Base-by-base conservation (phyloP, 2,329 filamentous ascomycete genomes). In the Fusarium liriodendri region DNA sequence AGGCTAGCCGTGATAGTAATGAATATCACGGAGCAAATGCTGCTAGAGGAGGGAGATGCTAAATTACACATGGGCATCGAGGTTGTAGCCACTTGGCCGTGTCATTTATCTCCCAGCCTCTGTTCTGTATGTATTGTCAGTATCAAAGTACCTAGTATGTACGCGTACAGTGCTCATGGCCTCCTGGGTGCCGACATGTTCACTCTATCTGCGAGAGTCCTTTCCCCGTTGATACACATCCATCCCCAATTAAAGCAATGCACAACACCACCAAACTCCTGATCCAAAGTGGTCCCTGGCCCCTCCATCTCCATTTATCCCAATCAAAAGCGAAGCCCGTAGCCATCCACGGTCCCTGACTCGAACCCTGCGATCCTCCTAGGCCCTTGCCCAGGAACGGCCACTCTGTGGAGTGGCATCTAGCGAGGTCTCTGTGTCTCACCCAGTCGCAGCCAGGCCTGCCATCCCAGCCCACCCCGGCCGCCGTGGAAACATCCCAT, bases 351-450 rank as follows among this genome's bases (percentile, higher is more conserved):
- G 69, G 69, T 73, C 69, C 75, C 77, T 78, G 77, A 78, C 77
- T 78, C 77, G 68, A 76, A 69, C 66, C 75, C 73, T 71, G 72
- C 47, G 64, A 62, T 70, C 72, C 60, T 62, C 45, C 16, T 37
- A 54, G 54, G 66, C 69, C 62, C 75, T 76, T 77, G 71, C 64
- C 70, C 71, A 76, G 77, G 75, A 78, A 78, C 77, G 74, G 77
- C 71, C 69, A 55, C 54, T 62, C 65, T 65, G 77, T 76, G 76
- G 77, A 71, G 61, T 66, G 66, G 60, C 64, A 66, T 47, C 66
- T 63, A 52, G 55, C 54, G 55, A 75, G 62, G 62, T 52, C 63
- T 57, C 58, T 50, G 55, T 72, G 62, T 58, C 63, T 57, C 58
- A 35, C 64, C 76, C 70, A 75, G 69, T 74, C 42, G 61, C 61